These are phyloP conservation scores for Lachnellula suecica DNA, from an alignment of 2,329 filamentous ascomycete species.

Conservation along the genomic window DNA sequence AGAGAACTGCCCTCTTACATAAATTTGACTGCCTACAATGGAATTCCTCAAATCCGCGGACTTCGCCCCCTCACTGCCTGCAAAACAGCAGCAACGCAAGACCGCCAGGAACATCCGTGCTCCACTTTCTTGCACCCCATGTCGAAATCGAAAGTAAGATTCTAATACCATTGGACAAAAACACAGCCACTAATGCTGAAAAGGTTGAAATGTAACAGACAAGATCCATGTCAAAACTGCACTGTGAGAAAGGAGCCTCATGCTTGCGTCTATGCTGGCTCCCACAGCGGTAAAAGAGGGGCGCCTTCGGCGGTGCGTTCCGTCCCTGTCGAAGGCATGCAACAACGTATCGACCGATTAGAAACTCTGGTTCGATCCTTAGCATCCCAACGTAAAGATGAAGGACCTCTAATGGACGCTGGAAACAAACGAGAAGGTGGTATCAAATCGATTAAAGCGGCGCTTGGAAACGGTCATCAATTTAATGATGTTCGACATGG, in stretches of 20 bases:
- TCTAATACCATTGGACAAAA: background rate
- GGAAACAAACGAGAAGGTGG: too few relatives aligned
- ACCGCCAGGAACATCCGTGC: constrained; percentile 13
- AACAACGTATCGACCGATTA: constrained; percentile 33
- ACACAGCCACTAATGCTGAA: background rate
- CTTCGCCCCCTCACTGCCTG: background rate
- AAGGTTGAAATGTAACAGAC: constrained; percentile 85
- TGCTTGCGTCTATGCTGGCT: constrained; percentile 77
- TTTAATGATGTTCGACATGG: constrained; percentile 68
- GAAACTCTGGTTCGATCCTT: constrained; percentile 42
- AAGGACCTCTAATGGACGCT: too few relatives aligned
- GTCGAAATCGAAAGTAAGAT: constrained; percentile 22
- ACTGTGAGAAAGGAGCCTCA: constrained; percentile 76
- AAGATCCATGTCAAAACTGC: constrained; percentile 88
- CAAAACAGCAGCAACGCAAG: constrained; percentile 12
- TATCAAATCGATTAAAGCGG: too few relatives aligned
- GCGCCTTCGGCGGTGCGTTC: constrained; percentile 62
- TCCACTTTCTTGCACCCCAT: constrained; percentile 22
- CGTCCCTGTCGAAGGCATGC: constrained; percentile 87
- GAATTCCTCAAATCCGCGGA: constrained; percentile 1
- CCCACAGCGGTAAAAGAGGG: constrained; percentile 51
- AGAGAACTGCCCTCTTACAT: background rate
- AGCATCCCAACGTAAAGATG: constrained; percentile 52
- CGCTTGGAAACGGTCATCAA: constrained; percentile 63
- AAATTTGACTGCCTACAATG: background rate